Percentiles rank a stretch among this genome's conserved stretches.
Conservation (phyloP, 805 yeast genomes). For the Teunomyces funiuensis region DNA sequence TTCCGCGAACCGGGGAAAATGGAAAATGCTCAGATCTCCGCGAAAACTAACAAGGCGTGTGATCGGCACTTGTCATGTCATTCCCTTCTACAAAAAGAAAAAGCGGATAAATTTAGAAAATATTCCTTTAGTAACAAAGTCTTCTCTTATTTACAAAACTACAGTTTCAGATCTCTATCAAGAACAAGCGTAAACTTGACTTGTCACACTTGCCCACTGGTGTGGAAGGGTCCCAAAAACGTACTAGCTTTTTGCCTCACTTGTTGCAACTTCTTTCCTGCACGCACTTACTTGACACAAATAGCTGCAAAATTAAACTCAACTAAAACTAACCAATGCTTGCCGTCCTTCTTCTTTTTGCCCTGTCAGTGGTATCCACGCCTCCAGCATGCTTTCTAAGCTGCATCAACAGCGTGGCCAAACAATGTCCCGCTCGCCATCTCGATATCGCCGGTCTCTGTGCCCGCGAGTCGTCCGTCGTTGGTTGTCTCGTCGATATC, state of each 20-base stretch:
- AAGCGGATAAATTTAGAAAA: no score
- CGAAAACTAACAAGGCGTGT: neutral
- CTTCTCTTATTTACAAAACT: no score
- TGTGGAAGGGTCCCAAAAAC: no score
- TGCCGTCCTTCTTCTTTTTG: neutral
- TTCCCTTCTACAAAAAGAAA: no score
- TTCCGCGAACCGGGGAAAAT: neutral
- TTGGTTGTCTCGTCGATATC: constrained; percentile 46
- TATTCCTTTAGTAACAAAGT: no score
- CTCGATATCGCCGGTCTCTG: constrained; percentile 43
- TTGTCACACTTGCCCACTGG: no score
- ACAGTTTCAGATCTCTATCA: no score
- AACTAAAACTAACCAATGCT: neutral
- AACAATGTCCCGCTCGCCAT: constrained; percentile 30
- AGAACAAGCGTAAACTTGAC: no score
- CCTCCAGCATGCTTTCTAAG: constrained; percentile 53
- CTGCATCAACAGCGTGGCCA: constrained; percentile 40
- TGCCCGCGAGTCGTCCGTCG: constrained; percentile 32
- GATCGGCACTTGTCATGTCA: no score
- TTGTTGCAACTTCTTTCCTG: no score
- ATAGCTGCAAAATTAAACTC: neutral
- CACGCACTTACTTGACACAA: no score
- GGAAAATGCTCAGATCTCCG: neutral
- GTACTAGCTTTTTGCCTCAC: no score
- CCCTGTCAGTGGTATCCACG: constrained; percentile 29